These are phyloP conservation scores for Cyberlindnera galapagoensis DNA, from an alignment of 805 yeast species.

Conservation along the genomic window DNA sequence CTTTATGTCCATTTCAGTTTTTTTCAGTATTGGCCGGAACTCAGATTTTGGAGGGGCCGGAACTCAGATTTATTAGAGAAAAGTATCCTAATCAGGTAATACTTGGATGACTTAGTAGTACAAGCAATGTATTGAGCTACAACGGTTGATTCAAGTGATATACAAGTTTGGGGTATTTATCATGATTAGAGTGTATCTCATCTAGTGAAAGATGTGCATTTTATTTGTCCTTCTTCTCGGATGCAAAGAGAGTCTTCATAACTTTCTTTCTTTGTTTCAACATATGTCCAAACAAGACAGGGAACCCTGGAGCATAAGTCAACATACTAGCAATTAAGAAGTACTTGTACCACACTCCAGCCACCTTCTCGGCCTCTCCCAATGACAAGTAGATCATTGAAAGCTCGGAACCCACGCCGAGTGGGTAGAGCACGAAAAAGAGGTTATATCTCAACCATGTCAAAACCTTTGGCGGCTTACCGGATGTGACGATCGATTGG, in stretches of 20 bases:
- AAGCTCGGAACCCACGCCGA: conserved; percentile 87
- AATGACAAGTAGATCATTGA: conserved; percentile 63
- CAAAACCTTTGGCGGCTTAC: conserved; percentile 49
- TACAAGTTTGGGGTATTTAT: no score
- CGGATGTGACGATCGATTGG: conserved; percentile 45
- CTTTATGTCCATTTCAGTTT: no score
- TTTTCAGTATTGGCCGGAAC: no score
- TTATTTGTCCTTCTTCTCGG: conserved; percentile 6
- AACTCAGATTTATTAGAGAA: no score
- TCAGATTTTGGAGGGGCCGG: no score
- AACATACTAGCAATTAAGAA: conserved; percentile 50
- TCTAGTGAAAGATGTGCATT: no score
- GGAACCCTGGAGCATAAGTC: conserved; percentile 82
- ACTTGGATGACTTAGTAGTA: no score
- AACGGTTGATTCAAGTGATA: no score
- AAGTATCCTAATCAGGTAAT: no score
- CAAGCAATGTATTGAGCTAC: no score
- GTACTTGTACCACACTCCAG: conserved; percentile 47
- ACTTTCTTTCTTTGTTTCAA: conserved; percentile 79
- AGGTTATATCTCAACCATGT: conserved; percentile 76
- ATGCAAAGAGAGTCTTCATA: conserved; percentile 35
- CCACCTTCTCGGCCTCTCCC: conserved; percentile 51
- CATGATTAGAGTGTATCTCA: no score
- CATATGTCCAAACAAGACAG: conserved; percentile 82
- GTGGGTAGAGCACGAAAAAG: conserved; percentile 78